Percentiles rank a stretch among this genome's conserved stretches.
These are phyloP conservation scores for Mycena rosella DNA, from an alignment of 768 basidiomycete species.

Conservation along the genomic window DNA sequence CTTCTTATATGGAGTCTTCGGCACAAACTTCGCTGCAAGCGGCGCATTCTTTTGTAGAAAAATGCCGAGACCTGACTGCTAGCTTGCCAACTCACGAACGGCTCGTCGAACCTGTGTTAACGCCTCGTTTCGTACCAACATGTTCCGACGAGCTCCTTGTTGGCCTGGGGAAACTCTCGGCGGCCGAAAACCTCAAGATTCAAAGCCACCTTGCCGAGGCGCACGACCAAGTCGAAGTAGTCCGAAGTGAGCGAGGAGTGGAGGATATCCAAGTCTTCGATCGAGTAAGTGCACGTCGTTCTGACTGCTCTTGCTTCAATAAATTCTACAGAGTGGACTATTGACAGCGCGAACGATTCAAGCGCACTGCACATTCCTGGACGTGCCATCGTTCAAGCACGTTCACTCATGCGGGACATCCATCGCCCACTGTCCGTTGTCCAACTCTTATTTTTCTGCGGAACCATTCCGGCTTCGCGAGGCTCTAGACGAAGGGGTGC, in stretches of 20 bases:
- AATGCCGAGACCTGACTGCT: slow-evolving; percentile 57
- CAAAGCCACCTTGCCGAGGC: slow-evolving; percentile 91
- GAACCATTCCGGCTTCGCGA: slow-evolving; percentile 78
- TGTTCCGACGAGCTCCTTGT: slow-evolving; percentile 79
- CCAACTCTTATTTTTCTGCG: slow-evolving; percentile 89
- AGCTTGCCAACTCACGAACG: slow-evolving; percentile 58
- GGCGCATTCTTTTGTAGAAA: slow-evolving; percentile 68
- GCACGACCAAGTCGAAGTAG: slow-evolving; percentile 81
- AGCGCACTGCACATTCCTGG: slow-evolving; percentile 91
- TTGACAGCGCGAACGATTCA: slow-evolving; percentile 78
- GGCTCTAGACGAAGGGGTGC: slow-evolving; percentile 72
- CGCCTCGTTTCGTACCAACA: slow-evolving; percentile 91
- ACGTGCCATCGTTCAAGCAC: slow-evolving; percentile 60
- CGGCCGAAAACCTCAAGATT: slow-evolving; percentile 60
- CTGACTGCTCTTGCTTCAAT: neutral
- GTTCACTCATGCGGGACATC: slow-evolving; percentile 66
- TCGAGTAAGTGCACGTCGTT: slow-evolving; percentile 54
- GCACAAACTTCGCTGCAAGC: slow-evolving; percentile 61
- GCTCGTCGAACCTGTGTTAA: slow-evolving; percentile 85
- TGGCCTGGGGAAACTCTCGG: slow-evolving; percentile 70
- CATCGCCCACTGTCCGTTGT: slow-evolving; percentile 90
- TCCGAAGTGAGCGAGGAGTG: slow-evolving; percentile 66
- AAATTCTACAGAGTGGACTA: slow-evolving; percentile 67
- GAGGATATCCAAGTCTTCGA: slow-evolving; percentile 86
- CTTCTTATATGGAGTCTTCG: slow-evolving; percentile 78